Conservation (phyloP, 495 filamentous ascomycete species). For the Lindgomyces ingoldianus region DNA sequence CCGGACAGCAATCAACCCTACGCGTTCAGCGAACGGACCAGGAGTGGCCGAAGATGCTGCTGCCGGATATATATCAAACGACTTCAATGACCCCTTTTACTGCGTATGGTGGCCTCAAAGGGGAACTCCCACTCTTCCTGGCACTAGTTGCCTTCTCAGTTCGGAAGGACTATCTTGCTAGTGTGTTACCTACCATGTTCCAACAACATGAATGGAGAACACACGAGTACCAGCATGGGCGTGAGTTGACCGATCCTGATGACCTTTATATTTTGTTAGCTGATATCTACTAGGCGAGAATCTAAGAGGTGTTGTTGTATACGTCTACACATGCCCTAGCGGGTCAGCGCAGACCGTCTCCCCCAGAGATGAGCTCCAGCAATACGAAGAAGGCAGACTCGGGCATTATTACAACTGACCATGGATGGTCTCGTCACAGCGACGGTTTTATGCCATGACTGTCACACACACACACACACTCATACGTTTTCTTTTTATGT, state of each 20-base stretch:
- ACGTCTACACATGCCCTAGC: constrained; percentile 19
- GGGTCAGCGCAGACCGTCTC: neutral
- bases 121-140: constrained; percentile 43
- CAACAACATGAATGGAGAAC: constrained; percentile 9
- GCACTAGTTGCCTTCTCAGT: constrained; percentile 39
- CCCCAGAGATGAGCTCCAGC: constrained; percentile 15
- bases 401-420: constrained; percentile 30
- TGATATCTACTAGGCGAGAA: constrained; percentile 1
- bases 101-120: constrained; percentile 36
- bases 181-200: constrained; percentile 18
- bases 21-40: constrained; percentile 28
- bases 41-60: constrained; percentile 32
- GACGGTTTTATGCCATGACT: neutral
- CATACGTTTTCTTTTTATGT: constrained; percentile 1
- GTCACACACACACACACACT: neutral
- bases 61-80: constrained; percentile 40
- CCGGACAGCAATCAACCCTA: constrained; percentile 21
- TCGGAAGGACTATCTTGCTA: neutral
- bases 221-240: constrained; percentile 1
- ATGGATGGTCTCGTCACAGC: neutral
- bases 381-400: constrained; percentile 19
- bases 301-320: constrained; percentile 30
- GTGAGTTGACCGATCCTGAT: no score
- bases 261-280: no score
- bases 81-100: neutral